Conservation (phyloP, 2,329 filamentous ascomycete species). For the Albophoma yamanashiensis region DNA sequence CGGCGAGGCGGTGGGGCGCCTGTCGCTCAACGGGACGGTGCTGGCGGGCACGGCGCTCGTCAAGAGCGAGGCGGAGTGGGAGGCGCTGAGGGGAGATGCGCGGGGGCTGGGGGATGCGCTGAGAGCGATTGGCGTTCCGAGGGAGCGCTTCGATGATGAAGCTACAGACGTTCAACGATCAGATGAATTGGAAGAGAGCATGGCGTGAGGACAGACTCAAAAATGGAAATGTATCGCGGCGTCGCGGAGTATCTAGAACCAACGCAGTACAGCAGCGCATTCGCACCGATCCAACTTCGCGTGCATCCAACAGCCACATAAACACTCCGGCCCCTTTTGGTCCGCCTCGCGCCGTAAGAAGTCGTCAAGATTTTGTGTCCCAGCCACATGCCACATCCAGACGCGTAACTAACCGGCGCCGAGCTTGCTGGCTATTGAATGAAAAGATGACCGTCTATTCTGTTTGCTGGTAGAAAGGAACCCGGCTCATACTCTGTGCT, state of each 20-base stretch:
- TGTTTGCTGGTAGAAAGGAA: not conserved
- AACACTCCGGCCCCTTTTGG: not conserved
- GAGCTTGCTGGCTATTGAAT: not conserved
- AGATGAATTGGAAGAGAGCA: not conserved
- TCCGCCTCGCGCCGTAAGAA: not conserved
- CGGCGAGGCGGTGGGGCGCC: slow-evolving; percentile 25
- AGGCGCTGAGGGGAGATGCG: slow-evolving; percentile 32
- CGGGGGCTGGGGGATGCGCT: slow-evolving; percentile 5
- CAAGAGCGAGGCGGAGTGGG: slow-evolving; percentile 47
- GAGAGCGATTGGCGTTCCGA: slow-evolving; percentile 19
- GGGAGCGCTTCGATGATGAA: not conserved
- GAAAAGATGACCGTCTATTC: not conserved
- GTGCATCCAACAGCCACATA: not conserved
- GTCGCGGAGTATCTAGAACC: not conserved
- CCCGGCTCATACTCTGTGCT: not conserved
- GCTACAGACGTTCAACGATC: not conserved
- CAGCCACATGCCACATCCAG: not conserved
- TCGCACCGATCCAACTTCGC: too few relatives aligned
- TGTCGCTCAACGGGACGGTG: slow-evolving; percentile 52
- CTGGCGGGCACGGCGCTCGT: slow-evolving; percentile 54
- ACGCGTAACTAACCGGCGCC: not conserved
- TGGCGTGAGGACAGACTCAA: not conserved
- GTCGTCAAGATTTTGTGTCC: not conserved
- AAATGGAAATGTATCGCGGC: not conserved
- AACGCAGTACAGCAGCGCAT: not conserved